Conservation (phyloP, 2,329 filamentous ascomycete genomes). For the Aspergillus brasiliensis region DNA sequence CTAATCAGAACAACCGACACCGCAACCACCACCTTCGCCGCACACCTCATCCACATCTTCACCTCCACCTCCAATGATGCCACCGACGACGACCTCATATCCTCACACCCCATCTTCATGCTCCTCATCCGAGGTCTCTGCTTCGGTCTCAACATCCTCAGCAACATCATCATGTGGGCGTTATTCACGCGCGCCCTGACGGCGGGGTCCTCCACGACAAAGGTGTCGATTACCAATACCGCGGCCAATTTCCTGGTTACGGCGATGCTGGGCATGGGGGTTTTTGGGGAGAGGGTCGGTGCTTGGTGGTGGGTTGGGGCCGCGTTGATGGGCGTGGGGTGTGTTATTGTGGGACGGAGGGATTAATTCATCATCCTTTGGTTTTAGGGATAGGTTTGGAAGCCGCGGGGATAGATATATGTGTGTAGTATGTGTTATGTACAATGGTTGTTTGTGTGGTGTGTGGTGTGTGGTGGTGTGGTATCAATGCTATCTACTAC, state of each 20-base stretch:
- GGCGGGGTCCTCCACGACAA: conserved; percentile 61
- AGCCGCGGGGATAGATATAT: not conserved
- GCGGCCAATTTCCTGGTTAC: conserved; percentile 65
- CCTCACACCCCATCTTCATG: not conserved
- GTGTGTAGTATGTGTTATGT: not conserved
- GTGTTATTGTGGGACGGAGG: conserved; percentile 63
- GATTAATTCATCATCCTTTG: conserved; percentile 37
- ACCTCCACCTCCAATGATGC: no score
- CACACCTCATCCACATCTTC: conserved; percentile 48
- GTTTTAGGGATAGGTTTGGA: not conserved
- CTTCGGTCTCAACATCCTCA: conserved; percentile 62
- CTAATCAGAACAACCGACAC: conserved; percentile 59
- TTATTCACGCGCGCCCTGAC: conserved; percentile 65
- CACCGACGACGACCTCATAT: not conserved
- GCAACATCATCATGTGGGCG: conserved; percentile 67
- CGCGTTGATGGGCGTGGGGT: conserved; percentile 60
- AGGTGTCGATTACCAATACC: conserved; percentile 66
- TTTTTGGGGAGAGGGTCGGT: conserved; percentile 60
- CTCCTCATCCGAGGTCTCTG: conserved; percentile 41
- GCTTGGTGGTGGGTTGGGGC: conserved; percentile 65
- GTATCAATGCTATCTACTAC: not conserved
- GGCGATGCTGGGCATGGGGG: conserved; percentile 58
- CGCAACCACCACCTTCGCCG: conserved; percentile 57
- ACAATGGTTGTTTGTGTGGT: not conserved
- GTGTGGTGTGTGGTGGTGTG: not conserved